phyloP scores from a whole-genome alignment of 257 asterid genomes.

The Ophiorrhiza pumila region DNA sequence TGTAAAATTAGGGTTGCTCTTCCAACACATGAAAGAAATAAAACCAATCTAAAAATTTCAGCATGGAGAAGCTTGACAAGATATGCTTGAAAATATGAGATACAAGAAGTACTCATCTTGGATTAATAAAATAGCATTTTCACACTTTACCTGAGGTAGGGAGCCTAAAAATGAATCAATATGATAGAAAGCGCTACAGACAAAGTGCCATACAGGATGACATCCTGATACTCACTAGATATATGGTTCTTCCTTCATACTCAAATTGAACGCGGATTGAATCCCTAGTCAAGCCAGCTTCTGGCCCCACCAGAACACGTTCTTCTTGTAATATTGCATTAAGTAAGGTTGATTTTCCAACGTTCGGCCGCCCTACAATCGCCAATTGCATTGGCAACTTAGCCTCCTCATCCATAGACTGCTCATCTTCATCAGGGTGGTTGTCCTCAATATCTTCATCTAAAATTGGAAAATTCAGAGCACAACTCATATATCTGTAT shows the following conservation, averaged over 20 bases:
- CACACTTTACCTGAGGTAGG: neutral
- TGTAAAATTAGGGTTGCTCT: neutral
- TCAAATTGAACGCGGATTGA: constrained; percentile 82
- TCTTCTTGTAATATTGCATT: constrained; percentile 89
- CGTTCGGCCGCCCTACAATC: constrained; percentile 96
- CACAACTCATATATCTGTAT: constrained; percentile 9
- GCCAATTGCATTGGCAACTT: constrained; percentile 92
- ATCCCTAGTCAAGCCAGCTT: constrained; percentile 97
- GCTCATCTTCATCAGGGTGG: constrained; percentile 40
- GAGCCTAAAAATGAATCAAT: neutral
- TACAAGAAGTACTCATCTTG: neutral
- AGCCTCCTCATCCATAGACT: constrained; percentile 48
- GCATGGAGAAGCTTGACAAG: neutral
- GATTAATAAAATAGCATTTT: neutral
- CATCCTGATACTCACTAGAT: constrained; percentile 19
- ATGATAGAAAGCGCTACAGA: constrained; percentile 9
- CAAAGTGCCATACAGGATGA: neutral
- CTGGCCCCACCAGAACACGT: constrained; percentile 96
- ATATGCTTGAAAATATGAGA: neutral
- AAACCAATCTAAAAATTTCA: neutral
- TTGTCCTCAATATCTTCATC: constrained; percentile 35
- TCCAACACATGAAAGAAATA: neutral
- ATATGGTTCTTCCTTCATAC: constrained; percentile 73
- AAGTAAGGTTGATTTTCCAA: constrained; percentile 92
- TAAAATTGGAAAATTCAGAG: constrained; percentile 23